These are phyloP conservation scores for Fusarium marasasianum DNA, from an alignment of 2,329 filamentous ascomycete genomes.

Conservation along the genomic window DNA sequence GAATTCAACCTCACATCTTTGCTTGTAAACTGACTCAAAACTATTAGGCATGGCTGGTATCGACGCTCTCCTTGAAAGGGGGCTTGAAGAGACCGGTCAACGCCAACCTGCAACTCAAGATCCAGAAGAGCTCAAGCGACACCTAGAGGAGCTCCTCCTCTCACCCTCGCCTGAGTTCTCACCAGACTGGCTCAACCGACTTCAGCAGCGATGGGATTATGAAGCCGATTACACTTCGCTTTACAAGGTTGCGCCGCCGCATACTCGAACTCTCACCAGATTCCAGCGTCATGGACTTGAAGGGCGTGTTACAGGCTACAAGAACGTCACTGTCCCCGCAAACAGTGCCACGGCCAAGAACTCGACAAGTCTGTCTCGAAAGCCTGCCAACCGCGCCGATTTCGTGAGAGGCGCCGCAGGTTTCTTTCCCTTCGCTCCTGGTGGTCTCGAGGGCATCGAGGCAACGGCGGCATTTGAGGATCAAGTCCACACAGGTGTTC, in stretches of 20 bases:
- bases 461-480: constrained; percentile 86
- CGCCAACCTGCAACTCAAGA: constrained; percentile 49
- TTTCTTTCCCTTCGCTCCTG: constrained; percentile 93
- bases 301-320: constrained; percentile 91
- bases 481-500: constrained; percentile 67
- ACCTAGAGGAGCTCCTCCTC: constrained; percentile 81
- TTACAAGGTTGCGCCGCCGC: constrained; percentile 87
- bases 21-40: background rate
- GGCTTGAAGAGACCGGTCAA: constrained; percentile 18
- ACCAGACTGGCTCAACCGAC: constrained; percentile 83
- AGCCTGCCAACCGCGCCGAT: constrained; percentile 85
- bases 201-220: constrained; percentile 91
- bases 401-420: constrained; percentile 93
- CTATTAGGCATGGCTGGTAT: constrained; percentile 46
- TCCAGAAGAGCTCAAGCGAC: constrained; percentile 71
- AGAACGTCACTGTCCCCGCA: constrained; percentile 90
- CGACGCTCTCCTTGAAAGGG: constrained; percentile 46
- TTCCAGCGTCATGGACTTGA: constrained; percentile 93
- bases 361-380: constrained; percentile 86
- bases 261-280: constrained; percentile 92
- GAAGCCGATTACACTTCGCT: constrained; percentile 83
- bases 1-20: background rate
- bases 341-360: constrained; percentile 93
- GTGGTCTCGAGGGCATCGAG: constrained; percentile 87
- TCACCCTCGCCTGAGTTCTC: constrained; percentile 83